Base-by-base conservation (phyloP, 1,284 basidiomycete species). In the Leccinum pallidistipes region DNA sequence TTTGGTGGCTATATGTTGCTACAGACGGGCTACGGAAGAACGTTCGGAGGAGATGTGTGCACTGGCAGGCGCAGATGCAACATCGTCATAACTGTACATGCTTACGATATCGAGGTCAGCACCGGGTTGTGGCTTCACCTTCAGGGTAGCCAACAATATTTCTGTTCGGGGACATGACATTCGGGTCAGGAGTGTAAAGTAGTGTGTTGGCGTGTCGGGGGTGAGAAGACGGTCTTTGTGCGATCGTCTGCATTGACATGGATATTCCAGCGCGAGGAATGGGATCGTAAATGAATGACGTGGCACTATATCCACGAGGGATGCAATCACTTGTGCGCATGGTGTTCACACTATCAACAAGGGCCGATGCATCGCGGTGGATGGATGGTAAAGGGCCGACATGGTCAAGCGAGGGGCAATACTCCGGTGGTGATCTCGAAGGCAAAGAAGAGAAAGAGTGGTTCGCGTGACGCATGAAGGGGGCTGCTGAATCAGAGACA, bases 1-100 rank as follows among this genome's bases (percentile, higher is more conserved):
- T 59, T 59, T 62, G 64, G 2, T 70, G 71, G 56, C 75, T 76
- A 45, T 72, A 62, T 36, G 58, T 69, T 34, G 55, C 34, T 16
- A 40, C 53, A 21, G 69, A 64, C 1, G 74, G 65, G 47, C 65
- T 68, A 24, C 71, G 66, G 34, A 61, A 58, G 56, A 65, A 61
- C 12, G 61, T 40, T 75, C 71, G 4, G 69, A 65, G 24, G 62
- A 36, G 24, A 71, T 62, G 32, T 73, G 71, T 55, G 57, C 67
- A 61, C 65, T 68, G 21, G 62, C 1, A 49, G 64, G 64, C 38
- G 70, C 59, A 64, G 73, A 73, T 27, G 50, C 40, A 56, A 61
- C 58, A 57, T 77, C 77, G 10, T 81, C 77, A 55, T 76, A 76
- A 21, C 74, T 76, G 60, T 78, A 78, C 58, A 74, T 63, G 63